These are phyloP conservation scores for Tylopilus sp. DNA, from an alignment of 1,284 basidiomycete genomes.

Conservation along the genomic window DNA sequence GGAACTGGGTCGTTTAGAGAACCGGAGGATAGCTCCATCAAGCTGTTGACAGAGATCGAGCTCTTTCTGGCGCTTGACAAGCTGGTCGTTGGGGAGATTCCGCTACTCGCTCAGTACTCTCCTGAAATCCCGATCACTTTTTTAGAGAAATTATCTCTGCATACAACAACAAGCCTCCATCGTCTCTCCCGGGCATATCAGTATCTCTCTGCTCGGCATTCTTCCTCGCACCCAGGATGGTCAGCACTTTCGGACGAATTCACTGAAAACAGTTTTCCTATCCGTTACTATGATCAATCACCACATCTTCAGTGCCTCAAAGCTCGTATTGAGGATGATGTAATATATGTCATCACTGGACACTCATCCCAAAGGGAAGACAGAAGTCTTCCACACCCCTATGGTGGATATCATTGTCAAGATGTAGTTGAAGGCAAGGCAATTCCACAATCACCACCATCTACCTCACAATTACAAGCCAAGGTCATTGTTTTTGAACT, in stretches of 20 bases:
- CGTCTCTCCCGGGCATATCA: constrained; percentile 39
- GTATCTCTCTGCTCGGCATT: constrained; percentile 46
- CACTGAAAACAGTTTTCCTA: constrained; percentile 33
- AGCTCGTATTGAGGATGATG: constrained; percentile 35
- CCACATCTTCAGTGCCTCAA: constrained; percentile 33
- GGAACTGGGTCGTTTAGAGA: too few species aligned
- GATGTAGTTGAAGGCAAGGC: too few species aligned
- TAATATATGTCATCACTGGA: too few species aligned
- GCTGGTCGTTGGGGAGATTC: constrained; percentile 42
- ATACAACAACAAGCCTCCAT: constrained; percentile 35
- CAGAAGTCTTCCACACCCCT: too few species aligned
- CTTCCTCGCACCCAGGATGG: background rate
- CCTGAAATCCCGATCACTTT: constrained; percentile 53
- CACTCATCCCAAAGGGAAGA: too few species aligned
- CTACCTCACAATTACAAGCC: background rate
- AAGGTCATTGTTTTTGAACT: background rate
- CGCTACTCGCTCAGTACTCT: constrained; percentile 53
- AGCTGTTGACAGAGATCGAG: constrained; percentile 55
- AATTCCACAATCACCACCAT: too few species aligned
- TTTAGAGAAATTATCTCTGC: constrained; percentile 53
- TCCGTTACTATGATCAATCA: constrained; percentile 43
- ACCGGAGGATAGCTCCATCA: constrained; percentile 44
- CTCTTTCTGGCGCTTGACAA: constrained; percentile 60
- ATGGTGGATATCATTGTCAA: too few species aligned
- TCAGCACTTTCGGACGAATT: constrained; percentile 36